Conservation (phyloP, 2,329 filamentous ascomycete genomes). For the Hypoxylon sp. region DNA sequence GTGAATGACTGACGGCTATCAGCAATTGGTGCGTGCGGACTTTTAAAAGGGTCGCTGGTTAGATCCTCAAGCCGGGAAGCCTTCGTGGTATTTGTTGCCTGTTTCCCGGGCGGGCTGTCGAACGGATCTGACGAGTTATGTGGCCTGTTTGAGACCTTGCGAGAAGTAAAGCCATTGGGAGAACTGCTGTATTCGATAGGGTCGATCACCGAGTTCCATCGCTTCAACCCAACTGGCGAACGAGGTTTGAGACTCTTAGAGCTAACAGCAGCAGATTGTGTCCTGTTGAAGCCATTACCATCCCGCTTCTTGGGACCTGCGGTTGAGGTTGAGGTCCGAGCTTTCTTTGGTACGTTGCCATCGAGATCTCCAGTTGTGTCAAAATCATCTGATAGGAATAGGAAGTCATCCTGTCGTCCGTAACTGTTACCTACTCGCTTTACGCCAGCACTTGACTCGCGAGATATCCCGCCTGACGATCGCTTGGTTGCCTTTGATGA, state of each 20-base stretch:
- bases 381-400: constrained; percentile 61
- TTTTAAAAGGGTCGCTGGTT: constrained; percentile 47
- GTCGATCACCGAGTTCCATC: constrained; percentile 48
- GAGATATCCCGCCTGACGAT: constrained; percentile 3
- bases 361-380: constrained; percentile 60
- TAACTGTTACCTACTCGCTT: constrained; percentile 41
- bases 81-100: constrained; percentile 19
- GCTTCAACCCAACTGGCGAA: constrained; percentile 38
- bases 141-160: constrained; percentile 14
- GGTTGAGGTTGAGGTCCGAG: constrained; percentile 36
- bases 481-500: constrained; percentile 13
- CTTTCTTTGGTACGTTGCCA: constrained; percentile 48
- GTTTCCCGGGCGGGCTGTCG: constrained; percentile 43
- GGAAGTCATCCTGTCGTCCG: constrained; percentile 47
- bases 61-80: constrained; percentile 8
- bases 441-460: constrained; percentile 12
- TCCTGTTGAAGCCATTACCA: constrained; percentile 30
- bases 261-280: constrained; percentile 37
- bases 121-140: constrained; percentile 46
- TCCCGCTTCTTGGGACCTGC: constrained; percentile 17
- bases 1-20: constrained; percentile 4
- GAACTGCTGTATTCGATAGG: constrained; percentile 53
- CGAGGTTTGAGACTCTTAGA: constrained; percentile 24
- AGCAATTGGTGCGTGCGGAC: constrained; percentile 40
- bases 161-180: constrained; percentile 30